Base-by-base conservation (phyloP, 2,329 filamentous ascomycete species). In the Tolypocladium guangdongense region DNA sequence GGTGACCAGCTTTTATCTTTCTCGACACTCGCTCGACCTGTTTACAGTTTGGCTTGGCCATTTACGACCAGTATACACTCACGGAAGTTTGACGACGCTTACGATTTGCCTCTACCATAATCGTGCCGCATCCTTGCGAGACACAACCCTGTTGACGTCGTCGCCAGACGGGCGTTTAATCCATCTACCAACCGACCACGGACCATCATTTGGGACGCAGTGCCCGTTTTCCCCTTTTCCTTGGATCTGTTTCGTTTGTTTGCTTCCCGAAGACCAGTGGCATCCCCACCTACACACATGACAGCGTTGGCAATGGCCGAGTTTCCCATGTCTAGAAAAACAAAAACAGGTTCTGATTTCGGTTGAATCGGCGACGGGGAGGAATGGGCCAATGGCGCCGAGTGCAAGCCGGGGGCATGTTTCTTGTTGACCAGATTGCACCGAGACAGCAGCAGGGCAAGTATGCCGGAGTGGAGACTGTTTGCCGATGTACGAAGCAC, bases 51-150 rank as follows among this genome's bases (percentile, higher is more conserved):
- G 55, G 27, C 27, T 20, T 32, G 49, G 37, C 37, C 36, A 30
- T 50, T 62, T 57, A 64, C 55, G 62, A 64, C 57, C 56, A 54
- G 47, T 49, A 59, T 54, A 57, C 60, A 61, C 56, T 63, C 55
- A 64, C 58, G 62, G 62, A 64, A 53, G 43, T 54, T 60, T 63
- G 52, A 65, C 56, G 63, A 65, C 56, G 59, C 61, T 63, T 56
- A 65, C 57, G 63, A 65, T 64, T 62, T 45, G 58, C 55, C 54
- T 58, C 62, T 57, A 30, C 47, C 32, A 30, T 52, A 41, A 27
- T 52, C n/a, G 51, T 33, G 45, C 20, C 43, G 45, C 45, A 41
- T 52, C 43, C 37, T 37, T 24, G 50, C 50, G 39, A 20, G 20
- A 33, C 43, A 20, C 18, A n/a, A 27, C 38, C 24, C 18, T 39